Evolutionary conservation across 495 filamentous ascomycete genomes (phyloP).

Genomic region (Aspergillus sclerotiicarbonarius): DNA sequence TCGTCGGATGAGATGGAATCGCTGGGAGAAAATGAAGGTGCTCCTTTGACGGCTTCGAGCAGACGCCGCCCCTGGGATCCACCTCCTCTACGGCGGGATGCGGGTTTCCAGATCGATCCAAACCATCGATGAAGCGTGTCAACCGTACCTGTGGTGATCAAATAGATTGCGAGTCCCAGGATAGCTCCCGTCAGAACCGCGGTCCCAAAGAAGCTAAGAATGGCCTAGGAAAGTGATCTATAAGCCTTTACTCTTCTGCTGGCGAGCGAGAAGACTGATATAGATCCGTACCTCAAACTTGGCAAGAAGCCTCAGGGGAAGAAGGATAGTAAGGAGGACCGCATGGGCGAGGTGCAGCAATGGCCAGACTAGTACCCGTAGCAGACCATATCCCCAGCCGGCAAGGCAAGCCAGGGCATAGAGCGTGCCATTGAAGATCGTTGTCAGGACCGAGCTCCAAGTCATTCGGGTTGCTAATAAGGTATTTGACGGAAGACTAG

Average conservation of each 20-base stretch:
- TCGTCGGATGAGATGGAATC: slow-evolving; percentile 18
- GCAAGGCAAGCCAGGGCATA: slow-evolving; percentile 37
- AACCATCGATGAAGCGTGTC: slow-evolving; percentile 10
- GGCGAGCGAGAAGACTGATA: neutral
- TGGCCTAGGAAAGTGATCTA: slow-evolving; percentile 45
- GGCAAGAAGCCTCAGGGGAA: slow-evolving; percentile 46
- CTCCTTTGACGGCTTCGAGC: slow-evolving; percentile 1
- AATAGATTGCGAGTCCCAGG: slow-evolving; percentile 49
- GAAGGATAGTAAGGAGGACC: slow-evolving; percentile 32
- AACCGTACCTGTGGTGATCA: slow-evolving; percentile 23
- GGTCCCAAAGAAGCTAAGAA: slow-evolving; percentile 63
- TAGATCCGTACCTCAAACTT: slow-evolving; percentile 61
- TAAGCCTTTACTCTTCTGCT: slow-evolving; percentile 20
- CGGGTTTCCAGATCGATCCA: neutral
- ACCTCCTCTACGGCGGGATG: neutral
- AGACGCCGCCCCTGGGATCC: slow-evolving; percentile 8
- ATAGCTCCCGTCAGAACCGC: slow-evolving; percentile 57
- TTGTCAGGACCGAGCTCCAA: slow-evolving; percentile 23
- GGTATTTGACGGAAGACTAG: neutral
- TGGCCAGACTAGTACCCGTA: slow-evolving; percentile 41
- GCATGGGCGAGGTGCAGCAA: slow-evolving; percentile 43
- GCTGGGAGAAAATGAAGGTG: slow-evolving; percentile 2
- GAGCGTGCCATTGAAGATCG: slow-evolving; percentile 33
- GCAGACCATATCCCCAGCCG: slow-evolving; percentile 18
- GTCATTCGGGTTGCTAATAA: slow-evolving; percentile 13